Conservation (phyloP, 768 basidiomycete species). For the Hypsizygus marmoreus region DNA sequence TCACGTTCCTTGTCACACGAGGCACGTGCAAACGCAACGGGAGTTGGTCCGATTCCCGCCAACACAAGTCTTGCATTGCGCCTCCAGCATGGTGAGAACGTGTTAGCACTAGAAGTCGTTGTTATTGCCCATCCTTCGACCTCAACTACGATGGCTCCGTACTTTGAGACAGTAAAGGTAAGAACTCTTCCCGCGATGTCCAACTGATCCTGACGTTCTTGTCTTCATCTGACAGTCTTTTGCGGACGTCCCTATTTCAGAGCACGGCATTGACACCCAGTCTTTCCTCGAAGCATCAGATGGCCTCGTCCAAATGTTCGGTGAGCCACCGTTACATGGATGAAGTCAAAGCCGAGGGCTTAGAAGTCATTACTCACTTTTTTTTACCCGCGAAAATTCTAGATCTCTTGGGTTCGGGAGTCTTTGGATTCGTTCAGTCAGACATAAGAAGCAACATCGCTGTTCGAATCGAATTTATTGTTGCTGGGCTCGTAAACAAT, state of each 20-base stretch:
- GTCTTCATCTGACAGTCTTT: constrained; percentile 61
- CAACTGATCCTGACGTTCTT: constrained; percentile 3
- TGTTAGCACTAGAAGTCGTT: constrained; percentile 3
- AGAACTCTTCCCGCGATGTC: constrained; percentile 11
- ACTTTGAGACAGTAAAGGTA: constrained; percentile 73
- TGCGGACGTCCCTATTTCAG: constrained; percentile 77
- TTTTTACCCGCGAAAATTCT: too few relatives aligned
- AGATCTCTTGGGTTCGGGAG: constrained; percentile 69
- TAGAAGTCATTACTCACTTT: constrained; percentile 4
- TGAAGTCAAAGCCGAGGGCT: constrained; percentile 14
- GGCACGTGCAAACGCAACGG: too few relatives aligned
- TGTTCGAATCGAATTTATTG: constrained; percentile 34
- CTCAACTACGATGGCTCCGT: constrained; percentile 45
- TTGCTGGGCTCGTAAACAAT: constrained; percentile 5
- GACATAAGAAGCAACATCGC: constrained; percentile 70
- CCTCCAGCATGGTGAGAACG: constrained; percentile 14
- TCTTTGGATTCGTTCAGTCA: constrained; percentile 74
- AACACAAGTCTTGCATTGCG: too few relatives aligned
- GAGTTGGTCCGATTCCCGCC: too few relatives aligned
- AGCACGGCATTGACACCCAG: constrained; percentile 75
- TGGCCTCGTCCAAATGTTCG: constrained; percentile 76
- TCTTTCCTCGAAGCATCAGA: constrained; percentile 88
- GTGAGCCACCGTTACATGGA: constrained; percentile 35
- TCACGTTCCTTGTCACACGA: too few relatives aligned
- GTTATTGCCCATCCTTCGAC: too few relatives aligned